phyloP scores from a whole-genome alignment of 2,329 filamentous ascomycete species.

The Beauveria sp. region DNA sequence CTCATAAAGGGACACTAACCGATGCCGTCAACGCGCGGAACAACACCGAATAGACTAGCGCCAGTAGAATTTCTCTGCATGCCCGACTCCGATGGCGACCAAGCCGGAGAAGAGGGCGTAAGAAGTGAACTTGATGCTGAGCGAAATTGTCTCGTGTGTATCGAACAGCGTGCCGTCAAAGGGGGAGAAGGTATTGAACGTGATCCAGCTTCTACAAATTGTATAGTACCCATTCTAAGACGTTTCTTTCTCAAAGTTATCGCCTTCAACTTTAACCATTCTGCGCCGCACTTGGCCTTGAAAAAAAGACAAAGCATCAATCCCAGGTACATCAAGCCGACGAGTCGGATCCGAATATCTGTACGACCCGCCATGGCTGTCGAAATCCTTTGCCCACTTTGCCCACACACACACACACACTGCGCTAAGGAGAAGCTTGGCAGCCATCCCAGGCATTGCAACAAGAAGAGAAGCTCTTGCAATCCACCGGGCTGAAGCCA shows the following conservation, averaged over 20 bases:
- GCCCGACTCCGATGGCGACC: slow-evolving; percentile 1
- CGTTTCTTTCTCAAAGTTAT: no score
- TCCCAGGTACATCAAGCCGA: background rate
- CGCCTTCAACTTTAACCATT: no score
- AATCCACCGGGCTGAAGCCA: background rate
- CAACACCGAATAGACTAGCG: slow-evolving; percentile 11
- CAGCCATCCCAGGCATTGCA: background rate
- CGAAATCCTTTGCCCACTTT: background rate
- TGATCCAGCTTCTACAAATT: no score
- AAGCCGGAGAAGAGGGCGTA: slow-evolving; percentile 7
- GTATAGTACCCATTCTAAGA: no score
- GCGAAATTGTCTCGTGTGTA: slow-evolving; percentile 12
- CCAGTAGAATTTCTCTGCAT: slow-evolving; percentile 12
- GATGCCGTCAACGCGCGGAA: slow-evolving; percentile 11
- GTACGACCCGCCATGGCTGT: background rate
- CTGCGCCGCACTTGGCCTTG: no score
- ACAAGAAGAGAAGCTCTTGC: background rate
- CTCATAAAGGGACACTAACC: background rate
- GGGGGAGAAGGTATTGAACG: no score
- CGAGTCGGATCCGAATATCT: background rate
- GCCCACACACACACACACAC: background rate
- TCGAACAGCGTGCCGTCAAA: slow-evolving; percentile 17
- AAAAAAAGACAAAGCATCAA: background rate
- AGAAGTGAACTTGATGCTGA: slow-evolving; percentile 14
- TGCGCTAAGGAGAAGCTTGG: background rate